A percentile compares a stretch with the other conserved stretches of the same genome.
Conservation (phyloP, 78 protist genomes). For the Dictyostelium citrinum region DNA sequence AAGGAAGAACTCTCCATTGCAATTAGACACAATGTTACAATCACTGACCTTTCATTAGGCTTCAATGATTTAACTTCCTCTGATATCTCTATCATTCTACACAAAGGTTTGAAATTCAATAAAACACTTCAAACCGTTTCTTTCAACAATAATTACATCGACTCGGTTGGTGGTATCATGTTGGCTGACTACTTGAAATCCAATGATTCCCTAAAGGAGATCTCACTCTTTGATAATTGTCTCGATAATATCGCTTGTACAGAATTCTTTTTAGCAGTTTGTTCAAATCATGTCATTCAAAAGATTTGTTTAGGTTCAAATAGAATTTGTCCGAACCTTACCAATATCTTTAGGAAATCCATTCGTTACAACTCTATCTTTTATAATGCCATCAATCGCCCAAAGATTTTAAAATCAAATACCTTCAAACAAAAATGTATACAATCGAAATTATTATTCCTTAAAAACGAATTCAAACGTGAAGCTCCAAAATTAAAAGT, state of each 20-base stretch:
- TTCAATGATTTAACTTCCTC: constrained; percentile 34
- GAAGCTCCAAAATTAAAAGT: background rate
- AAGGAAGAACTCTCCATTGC: constrained; percentile 29
- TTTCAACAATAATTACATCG: constrained; percentile 61
- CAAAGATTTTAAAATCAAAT: background rate
- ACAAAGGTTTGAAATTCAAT: constrained; percentile 41
- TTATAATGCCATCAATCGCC: background rate
- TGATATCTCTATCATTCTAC: constrained; percentile 8
- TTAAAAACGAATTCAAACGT: background rate
- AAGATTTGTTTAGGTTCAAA: constrained; percentile 39
- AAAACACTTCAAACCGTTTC: constrained; percentile 12
- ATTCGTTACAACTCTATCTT: background rate
- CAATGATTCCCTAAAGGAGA: background rate
- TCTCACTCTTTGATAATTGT: constrained; percentile 44
- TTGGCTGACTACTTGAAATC: constrained; percentile 26
- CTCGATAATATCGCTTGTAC: constrained; percentile 26
- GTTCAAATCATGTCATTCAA: constrained; percentile 18
- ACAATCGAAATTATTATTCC: background rate
- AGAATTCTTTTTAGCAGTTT: constrained; percentile 15
- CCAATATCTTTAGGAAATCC: background rate
- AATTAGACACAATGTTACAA: background rate
- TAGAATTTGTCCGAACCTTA: constrained; percentile 44
- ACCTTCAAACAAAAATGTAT: background rate
- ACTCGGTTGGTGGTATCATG: constrained; percentile 26
- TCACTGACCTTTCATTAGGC: constrained; percentile 50